Conservation (phyloP, 306 rosid species). For the Delonix regia region DNA sequence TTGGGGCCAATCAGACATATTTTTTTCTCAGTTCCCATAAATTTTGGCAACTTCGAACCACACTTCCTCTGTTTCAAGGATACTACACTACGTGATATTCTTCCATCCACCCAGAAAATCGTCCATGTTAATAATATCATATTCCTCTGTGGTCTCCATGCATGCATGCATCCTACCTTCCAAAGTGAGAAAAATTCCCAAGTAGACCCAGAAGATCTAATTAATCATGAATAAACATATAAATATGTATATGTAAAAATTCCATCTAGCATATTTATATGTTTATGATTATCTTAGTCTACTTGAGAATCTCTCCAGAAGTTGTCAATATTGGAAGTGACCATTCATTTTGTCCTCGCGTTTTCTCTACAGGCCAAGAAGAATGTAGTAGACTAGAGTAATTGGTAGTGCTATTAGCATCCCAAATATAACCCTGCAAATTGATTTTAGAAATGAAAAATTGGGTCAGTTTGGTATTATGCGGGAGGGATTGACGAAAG, state of each 20-base stretch:
- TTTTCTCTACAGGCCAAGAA: constrained; percentile 54
- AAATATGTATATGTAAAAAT: neutral
- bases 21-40: constrained; percentile 42
- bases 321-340: constrained; percentile 12
- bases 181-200: constrained; percentile 20
- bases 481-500: neutral
- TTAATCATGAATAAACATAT: neutral
- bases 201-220: neutral
- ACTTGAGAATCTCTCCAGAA: constrained; percentile 14
- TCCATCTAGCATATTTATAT: neutral
- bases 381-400: constrained; percentile 58
- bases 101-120: constrained; percentile 24
- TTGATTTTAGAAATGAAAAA: neutral
- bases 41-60: constrained; percentile 36
- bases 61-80: constrained; percentile 29
- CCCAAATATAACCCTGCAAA: constrained; percentile 65
- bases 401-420: constrained; percentile 68
- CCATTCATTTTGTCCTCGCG: constrained; percentile 17
- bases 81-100: neutral
- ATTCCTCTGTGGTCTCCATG: constrained; percentile 29
- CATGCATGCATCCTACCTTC: constrained; percentile 38
- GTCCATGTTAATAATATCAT: constrained; percentile 33
- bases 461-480: neutral
- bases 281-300: neutral
- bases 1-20: constrained; percentile 40